A percentile compares a stretch with the other conserved stretches of the same genome.
phyloP scores from a whole-genome alignment of 345 rosid genomes.

The Lagerstroemia speciosa region DNA sequence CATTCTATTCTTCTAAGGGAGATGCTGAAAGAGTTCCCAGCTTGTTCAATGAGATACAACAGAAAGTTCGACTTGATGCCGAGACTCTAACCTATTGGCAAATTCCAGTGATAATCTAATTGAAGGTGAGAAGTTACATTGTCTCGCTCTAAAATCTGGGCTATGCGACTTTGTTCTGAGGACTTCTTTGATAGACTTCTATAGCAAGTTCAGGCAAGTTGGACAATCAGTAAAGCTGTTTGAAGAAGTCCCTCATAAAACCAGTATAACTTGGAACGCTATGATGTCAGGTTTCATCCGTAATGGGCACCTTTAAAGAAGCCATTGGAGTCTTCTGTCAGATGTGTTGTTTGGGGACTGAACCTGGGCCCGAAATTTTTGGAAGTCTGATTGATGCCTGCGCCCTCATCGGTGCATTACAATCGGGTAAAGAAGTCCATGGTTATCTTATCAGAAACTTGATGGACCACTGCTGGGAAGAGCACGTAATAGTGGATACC shows the following conservation, averaged over 20 bases:
- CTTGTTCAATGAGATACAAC: slow-evolving; percentile 13
- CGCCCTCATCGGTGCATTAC: slow-evolving; percentile 21
- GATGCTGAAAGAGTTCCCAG: slow-evolving; percentile 8
- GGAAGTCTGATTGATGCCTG: slow-evolving; percentile 20
- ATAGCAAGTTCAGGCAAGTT: slow-evolving; percentile 26
- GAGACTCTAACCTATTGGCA: slow-evolving; percentile 25
- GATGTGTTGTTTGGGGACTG: slow-evolving; percentile 16
- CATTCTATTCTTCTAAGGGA: slow-evolving; percentile 15
- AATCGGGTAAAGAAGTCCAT: slow-evolving; percentile 26
- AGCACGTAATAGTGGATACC: slow-evolving; percentile 1
- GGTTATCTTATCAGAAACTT: slow-evolving; percentile 16
- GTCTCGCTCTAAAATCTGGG: slow-evolving; percentile 21
- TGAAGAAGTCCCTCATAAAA: slow-evolving; percentile 16
- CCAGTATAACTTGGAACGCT: slow-evolving; percentile 20
- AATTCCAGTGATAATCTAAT: slow-evolving; percentile 8
- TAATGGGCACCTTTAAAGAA: slow-evolving; percentile 16
- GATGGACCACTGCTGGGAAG: slow-evolving; percentile 10
- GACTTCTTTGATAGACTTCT: slow-evolving; percentile 33
- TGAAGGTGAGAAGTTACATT: slow-evolving; percentile 24
- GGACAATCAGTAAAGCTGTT: slow-evolving; percentile 13
- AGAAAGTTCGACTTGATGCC: slow-evolving; percentile 9
- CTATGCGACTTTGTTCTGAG: slow-evolving; percentile 18
- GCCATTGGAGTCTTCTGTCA: slow-evolving; percentile 22
- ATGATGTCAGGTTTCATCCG: slow-evolving; percentile 30
- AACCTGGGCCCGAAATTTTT: slow-evolving; percentile 18